phyloP scores from a whole-genome alignment of 2,329 filamentous ascomycete species.

The Didymella pomorum region DNA sequence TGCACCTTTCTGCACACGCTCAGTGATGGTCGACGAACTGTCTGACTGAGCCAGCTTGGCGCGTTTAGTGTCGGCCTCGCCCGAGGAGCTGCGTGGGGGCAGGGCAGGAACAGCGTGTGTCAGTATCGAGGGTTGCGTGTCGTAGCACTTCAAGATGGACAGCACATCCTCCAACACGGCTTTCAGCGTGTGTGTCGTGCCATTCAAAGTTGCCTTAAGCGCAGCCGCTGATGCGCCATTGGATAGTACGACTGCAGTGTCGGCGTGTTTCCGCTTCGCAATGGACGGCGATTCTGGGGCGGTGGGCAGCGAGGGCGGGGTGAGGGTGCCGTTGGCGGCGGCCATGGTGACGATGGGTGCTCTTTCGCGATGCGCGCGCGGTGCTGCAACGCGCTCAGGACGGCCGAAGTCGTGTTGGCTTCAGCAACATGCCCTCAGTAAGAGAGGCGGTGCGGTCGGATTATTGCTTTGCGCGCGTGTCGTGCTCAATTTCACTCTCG shows the following conservation, averaged over 20 bases:
- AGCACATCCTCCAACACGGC: slow-evolving; percentile 52
- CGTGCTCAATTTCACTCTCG: slow-evolving; percentile 1
- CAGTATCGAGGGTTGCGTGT: slow-evolving; percentile 58
- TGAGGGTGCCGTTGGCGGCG: slow-evolving; percentile 49
- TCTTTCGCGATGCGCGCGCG: slow-evolving; percentile 45
- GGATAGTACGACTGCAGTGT: slow-evolving; percentile 39
- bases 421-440: slow-evolving; percentile 14
- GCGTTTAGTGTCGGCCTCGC: slow-evolving; percentile 57
- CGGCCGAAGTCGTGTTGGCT: slow-evolving; percentile 31
- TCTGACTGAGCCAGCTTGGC: slow-evolving; percentile 51
- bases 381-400: slow-evolving; percentile 48
- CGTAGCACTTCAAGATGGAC: slow-evolving; percentile 53
- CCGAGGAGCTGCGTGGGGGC: slow-evolving; percentile 42
- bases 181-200: slow-evolving; percentile 40
- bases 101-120: slow-evolving; percentile 46
- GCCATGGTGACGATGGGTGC: slow-evolving; percentile 42
- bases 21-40: slow-evolving; percentile 47
- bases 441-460: slow-evolving; percentile 2
- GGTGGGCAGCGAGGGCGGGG: slow-evolving; percentile 43
- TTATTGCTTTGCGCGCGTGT: neutral
- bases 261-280: slow-evolving; percentile 58
- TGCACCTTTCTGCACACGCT: slow-evolving; percentile 47
- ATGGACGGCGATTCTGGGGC: slow-evolving; percentile 38
- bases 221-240: slow-evolving; percentile 42
- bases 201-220: slow-evolving; percentile 25